Conservation (phyloP, 345 rosid species). For the Arabidopsis suecica region DNA sequence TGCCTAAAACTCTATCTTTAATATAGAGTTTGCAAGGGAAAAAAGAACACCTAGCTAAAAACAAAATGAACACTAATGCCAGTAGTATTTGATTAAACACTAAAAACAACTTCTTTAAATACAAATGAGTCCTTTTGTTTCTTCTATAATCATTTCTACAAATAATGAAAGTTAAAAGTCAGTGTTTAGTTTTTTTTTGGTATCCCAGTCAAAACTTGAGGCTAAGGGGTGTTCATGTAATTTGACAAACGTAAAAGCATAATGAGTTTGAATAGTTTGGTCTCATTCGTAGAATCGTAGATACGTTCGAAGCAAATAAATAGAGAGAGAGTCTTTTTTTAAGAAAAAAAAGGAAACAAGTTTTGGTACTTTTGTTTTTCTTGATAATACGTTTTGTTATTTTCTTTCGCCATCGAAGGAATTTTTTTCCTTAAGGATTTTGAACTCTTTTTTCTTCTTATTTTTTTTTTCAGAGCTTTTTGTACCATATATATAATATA, state of each 20-base stretch:
- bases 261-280: constrained; percentile 13
- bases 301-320: constrained; percentile 16
- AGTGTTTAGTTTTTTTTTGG: too few species aligned
- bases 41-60: background rate
- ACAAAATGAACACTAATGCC: background rate
- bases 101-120: too few species aligned
- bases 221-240: background rate
- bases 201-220: background rate
- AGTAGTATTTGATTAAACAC: too few species aligned
- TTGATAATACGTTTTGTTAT: background rate
- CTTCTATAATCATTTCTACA: too few species aligned
- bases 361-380: too few species aligned
- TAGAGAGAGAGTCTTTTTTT: background rate
- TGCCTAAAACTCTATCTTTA: background rate
- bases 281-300: constrained; percentile 13
- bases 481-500: constrained; percentile 24
- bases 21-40: background rate
- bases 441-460: constrained; percentile 4
- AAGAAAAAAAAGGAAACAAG: background rate
- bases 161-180: too few species aligned
- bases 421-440: constrained; percentile 6
- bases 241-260: background rate
- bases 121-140: too few species aligned
- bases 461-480: constrained; percentile 3
- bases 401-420: constrained; percentile 5